These are phyloP conservation scores for Moniliella sp. DNA, from an alignment of 1,284 basidiomycete genomes.

Conservation along the genomic window DNA sequence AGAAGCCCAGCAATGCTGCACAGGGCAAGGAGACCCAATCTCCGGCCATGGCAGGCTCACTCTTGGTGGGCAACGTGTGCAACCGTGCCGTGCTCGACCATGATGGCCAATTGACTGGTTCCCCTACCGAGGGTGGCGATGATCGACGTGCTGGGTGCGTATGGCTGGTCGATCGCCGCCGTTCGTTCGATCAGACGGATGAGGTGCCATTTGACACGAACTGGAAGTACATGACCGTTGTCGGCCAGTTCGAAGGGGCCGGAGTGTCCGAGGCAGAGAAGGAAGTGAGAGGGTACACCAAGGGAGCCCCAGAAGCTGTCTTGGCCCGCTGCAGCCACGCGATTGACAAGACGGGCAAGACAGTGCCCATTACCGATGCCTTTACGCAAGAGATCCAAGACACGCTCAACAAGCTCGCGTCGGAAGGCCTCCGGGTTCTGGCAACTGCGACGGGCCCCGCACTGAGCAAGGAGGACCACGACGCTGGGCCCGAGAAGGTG, in stretches of 20 bases:
- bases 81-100: constrained; percentile 62
- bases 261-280: constrained; percentile 40
- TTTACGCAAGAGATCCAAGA: constrained; percentile 45
- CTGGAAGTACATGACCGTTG: constrained; percentile 85
- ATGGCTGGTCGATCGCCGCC: constrained; percentile 48
- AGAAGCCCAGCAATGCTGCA: constrained; percentile 73
- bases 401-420: constrained; percentile 32
- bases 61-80: constrained; percentile 40
- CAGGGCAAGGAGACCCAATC: constrained; percentile 61
- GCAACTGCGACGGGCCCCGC: constrained; percentile 84
- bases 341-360: constrained; percentile 42
- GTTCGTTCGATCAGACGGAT: constrained; percentile 48
- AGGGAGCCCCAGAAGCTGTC: constrained; percentile 83
- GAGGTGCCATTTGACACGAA: constrained; percentile 83
- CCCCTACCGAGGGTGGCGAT: constrained; percentile 54
- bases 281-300: constrained; percentile 53
- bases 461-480: too few relatives aligned
- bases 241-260: constrained; percentile 46
- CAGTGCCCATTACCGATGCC: constrained; percentile 15
- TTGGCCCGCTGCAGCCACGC: constrained; percentile 52
- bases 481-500: constrained; percentile 80
- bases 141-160: constrained; percentile 54
- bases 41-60: constrained; percentile 49
- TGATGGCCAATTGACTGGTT: constrained; percentile 50
- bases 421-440: constrained; percentile 53